Conservation (phyloP, 139 green algal genomes). For the Ostreobium quekettii region DNA sequence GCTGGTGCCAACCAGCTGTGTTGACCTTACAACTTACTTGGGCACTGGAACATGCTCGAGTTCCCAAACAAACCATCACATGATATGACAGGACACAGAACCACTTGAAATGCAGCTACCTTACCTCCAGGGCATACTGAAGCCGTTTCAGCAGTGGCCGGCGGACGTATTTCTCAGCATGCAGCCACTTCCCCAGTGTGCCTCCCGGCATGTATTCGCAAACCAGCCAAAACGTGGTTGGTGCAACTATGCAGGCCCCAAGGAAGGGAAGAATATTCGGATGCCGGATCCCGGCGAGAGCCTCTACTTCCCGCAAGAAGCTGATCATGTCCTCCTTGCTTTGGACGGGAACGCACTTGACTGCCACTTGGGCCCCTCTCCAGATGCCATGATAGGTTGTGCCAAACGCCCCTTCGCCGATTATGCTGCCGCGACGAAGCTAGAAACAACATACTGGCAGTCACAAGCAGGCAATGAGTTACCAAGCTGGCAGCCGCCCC, state of each 20-base stretch:
- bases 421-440: too few species aligned
- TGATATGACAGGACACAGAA: too few species aligned
- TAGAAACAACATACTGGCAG: too few species aligned
- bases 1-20: too few species aligned
- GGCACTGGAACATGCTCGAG: too few species aligned
- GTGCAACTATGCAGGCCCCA: conserved; percentile 32
- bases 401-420: conserved; percentile 72
- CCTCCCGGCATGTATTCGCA: conserved; percentile 71
- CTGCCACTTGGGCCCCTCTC: conserved; percentile 49
- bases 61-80: too few species aligned
- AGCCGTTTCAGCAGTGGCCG: not conserved
- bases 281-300: conserved; percentile 43
- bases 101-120: too few species aligned
- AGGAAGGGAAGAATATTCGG: conserved; percentile 65
- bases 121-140: not conserved
- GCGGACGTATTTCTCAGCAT: conserved; percentile 23
- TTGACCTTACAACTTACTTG: too few species aligned
- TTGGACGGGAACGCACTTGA: conserved; percentile 35
- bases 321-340: conserved; percentile 40
- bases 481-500: too few species aligned
- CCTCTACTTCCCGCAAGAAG: conserved; percentile 70
- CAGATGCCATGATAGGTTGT: conserved; percentile 58
- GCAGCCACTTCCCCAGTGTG: conserved; percentile 44
- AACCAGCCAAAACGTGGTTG: conserved; percentile 61
- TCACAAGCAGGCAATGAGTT: too few species aligned